Evolutionary conservation across 192 early-diverging fungal genomes (phyloP).

Genomic region (Gryganskiella cystojenkinii): DNA sequence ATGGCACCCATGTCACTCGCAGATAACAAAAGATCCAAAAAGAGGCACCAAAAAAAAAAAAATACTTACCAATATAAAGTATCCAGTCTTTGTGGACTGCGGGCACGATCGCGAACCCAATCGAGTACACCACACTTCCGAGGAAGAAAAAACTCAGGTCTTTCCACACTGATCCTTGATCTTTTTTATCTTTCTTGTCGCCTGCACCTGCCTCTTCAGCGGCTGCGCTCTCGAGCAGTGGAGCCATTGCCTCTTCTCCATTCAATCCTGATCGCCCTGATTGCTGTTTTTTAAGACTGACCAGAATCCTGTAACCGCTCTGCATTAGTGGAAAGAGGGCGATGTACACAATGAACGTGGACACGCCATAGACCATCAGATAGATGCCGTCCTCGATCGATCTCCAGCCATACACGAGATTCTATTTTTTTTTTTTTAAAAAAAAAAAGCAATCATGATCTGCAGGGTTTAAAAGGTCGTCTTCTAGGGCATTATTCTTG

Average conservation of each 20-base stretch:
- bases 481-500: too few species aligned
- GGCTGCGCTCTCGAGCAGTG: background rate
- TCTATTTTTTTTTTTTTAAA: constrained; percentile 1
- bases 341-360: constrained; percentile 2
- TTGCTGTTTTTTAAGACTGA: background rate
- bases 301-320: background rate
- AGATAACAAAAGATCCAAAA: background rate
- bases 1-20: background rate
- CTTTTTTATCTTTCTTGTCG: background rate
- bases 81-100: background rate
- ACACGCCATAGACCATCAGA: background rate
- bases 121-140: background rate
- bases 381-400: background rate
- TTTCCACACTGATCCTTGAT: background rate
- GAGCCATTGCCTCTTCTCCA: background rate
- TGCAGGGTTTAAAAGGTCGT: too few species aligned
- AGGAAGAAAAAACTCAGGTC: constrained; percentile 4
- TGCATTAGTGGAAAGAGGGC: constrained; percentile 16
- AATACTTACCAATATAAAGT: constrained; percentile 5
- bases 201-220: background rate
- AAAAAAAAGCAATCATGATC: background rate
- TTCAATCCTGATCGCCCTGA: background rate
- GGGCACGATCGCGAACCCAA: constrained; percentile 17
- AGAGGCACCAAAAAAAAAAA: background rate
- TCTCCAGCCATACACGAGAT: constrained; percentile 5